phyloP scores from a whole-genome alignment of 192 early-diverging fungal genomes.

The Coemansia sp. region DNA sequence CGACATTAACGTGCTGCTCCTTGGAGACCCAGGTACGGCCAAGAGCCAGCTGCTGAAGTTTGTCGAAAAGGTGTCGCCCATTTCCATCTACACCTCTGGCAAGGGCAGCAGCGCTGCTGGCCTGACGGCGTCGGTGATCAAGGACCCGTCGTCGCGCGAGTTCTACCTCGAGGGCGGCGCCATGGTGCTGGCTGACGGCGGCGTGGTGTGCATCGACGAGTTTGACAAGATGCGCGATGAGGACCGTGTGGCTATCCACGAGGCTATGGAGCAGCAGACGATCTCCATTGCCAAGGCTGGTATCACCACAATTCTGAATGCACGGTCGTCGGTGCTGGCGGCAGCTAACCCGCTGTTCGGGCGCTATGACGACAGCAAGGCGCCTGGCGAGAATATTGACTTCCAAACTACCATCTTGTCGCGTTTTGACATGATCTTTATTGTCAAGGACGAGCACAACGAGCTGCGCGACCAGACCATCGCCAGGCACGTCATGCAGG shows the following conservation, averaged over 20 bases:
- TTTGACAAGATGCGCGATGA: slow-evolving; percentile 99
- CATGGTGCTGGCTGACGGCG: slow-evolving; percentile 98
- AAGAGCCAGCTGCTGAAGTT: slow-evolving; percentile 99
- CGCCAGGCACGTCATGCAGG: slow-evolving; percentile 92
- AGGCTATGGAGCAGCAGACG: slow-evolving; percentile 99
- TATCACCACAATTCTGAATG: slow-evolving; percentile 98
- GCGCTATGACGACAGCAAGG: slow-evolving; percentile 97
- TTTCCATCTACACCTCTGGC: slow-evolving; percentile 98
- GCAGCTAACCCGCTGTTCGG: slow-evolving; percentile 99
- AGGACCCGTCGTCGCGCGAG: slow-evolving; percentile 87
- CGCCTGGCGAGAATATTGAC: slow-evolving; percentile 99
- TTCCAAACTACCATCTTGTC: slow-evolving; percentile 99
- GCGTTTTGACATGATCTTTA: slow-evolving; percentile 99
- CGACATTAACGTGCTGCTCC: slow-evolving; percentile 94
- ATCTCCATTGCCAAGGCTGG: slow-evolving; percentile 99
- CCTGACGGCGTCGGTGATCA: slow-evolving; percentile 95
- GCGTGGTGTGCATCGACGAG: slow-evolving; percentile 99
- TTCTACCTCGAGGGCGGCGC: slow-evolving; percentile 98
- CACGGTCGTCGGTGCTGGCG: slow-evolving; percentile 93
- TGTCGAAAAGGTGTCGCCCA: slow-evolving; percentile 95
- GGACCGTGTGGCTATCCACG: slow-evolving; percentile 99
- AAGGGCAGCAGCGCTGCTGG: slow-evolving; percentile 98
- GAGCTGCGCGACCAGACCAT: slow-evolving; percentile 87
- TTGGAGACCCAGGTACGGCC: slow-evolving; percentile 98
- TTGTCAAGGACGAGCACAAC: slow-evolving; percentile 97